phyloP scores from a whole-genome alignment of 129 eudicot species.

The Mikania micrantha region DNA sequence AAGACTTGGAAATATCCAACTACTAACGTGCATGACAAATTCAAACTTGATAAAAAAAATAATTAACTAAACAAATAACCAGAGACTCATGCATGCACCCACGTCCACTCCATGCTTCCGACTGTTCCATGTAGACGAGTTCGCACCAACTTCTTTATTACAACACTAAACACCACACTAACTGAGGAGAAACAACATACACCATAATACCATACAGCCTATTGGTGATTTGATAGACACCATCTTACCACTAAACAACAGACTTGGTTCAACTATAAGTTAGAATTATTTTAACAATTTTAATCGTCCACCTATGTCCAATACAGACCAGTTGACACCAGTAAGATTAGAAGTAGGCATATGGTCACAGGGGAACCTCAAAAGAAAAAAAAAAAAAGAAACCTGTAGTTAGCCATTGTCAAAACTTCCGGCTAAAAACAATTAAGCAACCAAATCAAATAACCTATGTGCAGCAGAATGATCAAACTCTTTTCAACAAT shows the following conservation, averaged over 20 bases:
- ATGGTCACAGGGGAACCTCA: neutral
- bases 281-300: neutral
- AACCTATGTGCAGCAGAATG: neutral
- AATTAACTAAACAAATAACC: too few species aligned
- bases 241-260: neutral
- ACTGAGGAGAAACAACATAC: neutral
- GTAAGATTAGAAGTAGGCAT: conserved; percentile 2
- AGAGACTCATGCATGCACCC: too few species aligned
- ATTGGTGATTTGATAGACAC: neutral
- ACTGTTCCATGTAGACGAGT: too few species aligned
- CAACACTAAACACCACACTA: neutral
- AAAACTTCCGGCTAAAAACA: neutral
- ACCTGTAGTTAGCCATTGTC: neutral
- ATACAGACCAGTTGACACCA: neutral
- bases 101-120: too few species aligned
- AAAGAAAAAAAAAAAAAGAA: neutral
- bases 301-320: neutral
- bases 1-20: too few species aligned
- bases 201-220: neutral
- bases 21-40: too few species aligned
- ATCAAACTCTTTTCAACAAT: neutral
- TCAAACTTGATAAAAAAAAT: too few species aligned
- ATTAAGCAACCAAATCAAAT: neutral
- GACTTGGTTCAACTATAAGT: neutral
- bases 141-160: too few species aligned